Evolutionary conservation across 1,284 basidiomycete species (phyloP), one percentile per base, ranked within the genome.

Genomic region (Earliella scabrosa): DNA sequence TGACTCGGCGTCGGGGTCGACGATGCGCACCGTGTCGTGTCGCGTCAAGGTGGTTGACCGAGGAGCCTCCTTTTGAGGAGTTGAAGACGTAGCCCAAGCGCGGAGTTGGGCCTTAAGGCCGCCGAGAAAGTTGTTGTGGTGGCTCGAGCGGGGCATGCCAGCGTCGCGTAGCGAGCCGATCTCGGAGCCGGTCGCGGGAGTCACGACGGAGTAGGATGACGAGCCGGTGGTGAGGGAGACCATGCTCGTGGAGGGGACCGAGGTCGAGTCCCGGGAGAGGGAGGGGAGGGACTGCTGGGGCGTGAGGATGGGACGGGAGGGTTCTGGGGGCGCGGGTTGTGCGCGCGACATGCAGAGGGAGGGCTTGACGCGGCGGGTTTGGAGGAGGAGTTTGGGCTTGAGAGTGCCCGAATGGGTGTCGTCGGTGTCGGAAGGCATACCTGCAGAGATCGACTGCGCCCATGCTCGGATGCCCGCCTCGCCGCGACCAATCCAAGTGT

Each of bases 291-390:
- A 59, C 29, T 67, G 68, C 13, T 68, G 67, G 1, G 71, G 68
- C 11, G 68, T 70, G 60, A 64, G 62, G 52, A 73, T 69, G 23
- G 71, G 70, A 5, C 63, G 66, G 9, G 69, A 68, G 48, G 71
- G 67, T 52, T 59, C 61, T 6, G 75, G 68, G 65, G 60, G 67
- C 16, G 67, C 66, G 4, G 75, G 66, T 11, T 56, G 55, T 0
- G 66, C 64, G 52, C 63, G 67, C 36, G 77, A 76, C 65, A 80
- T 76, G 68, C 73, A 78, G 53, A 84, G 76, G 13, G 79, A 74
- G 4, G 81, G 79, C 5, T 78, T 75, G 24, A 75, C 71, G 16
- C 73, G 73, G 53, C 72, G 70, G 35, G 69, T 66, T 40, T 67
- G 69, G 39, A 59, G 64, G 40, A 82, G 66, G 40, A 83, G 74